Evolutionary conservation across 1,284 basidiomycete genomes (phyloP).

Genomic region (Ceratobasidium papillatum): DNA sequence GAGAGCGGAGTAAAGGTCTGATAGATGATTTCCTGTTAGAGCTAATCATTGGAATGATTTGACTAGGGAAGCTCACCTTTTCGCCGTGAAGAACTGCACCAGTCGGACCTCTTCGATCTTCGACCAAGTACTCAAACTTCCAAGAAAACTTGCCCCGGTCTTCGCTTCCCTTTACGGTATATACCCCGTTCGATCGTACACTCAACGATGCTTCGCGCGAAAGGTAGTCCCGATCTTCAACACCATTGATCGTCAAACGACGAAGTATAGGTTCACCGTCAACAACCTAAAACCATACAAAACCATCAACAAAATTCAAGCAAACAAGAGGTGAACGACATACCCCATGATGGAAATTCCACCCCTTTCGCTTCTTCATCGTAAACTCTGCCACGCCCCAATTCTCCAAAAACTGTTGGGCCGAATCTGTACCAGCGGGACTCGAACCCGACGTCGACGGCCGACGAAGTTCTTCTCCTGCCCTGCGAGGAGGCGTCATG

Average conservation of each 20-base stretch:
- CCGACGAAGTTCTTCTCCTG: conserved; percentile 46
- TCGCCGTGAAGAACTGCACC: conserved; percentile 66
- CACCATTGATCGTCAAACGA: conserved; percentile 67
- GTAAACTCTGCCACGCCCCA: conserved; percentile 65
- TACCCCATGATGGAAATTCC: conserved; percentile 71
- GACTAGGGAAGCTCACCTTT: conserved; percentile 58
- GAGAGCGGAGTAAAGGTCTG: conserved; percentile 68
- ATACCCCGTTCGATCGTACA: conserved; percentile 74
- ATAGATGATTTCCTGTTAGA: neutral
- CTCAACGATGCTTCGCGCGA: conserved; percentile 73
- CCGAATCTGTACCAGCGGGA: conserved; percentile 43
- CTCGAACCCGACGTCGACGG: conserved; percentile 4
- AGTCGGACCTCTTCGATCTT: conserved; percentile 60
- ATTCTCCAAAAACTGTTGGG: conserved; percentile 46
- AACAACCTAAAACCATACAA: conserved; percentile 54
- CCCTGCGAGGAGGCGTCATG: conserved; percentile 44
- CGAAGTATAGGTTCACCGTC: conserved; percentile 73
- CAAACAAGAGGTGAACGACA: conserved; percentile 37
- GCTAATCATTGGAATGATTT: neutral
- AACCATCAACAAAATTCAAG: neutral
- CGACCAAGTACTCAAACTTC: conserved; percentile 80
- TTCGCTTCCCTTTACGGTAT: conserved; percentile 73
- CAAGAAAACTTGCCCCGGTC: conserved; percentile 62
- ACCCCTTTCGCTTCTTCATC: conserved; percentile 65
- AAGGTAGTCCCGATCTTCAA: conserved; percentile 73